phyloP scores from a whole-genome alignment of 257 asterid genomes.

The Jacaranda mimosifolia region DNA sequence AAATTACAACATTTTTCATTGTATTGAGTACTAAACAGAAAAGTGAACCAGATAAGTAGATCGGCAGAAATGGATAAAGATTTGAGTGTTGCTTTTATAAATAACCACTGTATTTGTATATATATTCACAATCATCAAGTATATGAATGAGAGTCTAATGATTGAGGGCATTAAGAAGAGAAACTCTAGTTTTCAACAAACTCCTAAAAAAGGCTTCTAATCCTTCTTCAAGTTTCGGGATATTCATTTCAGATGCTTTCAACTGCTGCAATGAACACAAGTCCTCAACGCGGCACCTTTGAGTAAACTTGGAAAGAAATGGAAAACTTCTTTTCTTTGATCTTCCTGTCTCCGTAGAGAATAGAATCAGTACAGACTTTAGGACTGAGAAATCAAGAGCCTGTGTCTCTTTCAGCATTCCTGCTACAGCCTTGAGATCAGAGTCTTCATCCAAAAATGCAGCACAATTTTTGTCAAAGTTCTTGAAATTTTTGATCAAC shows the following conservation, averaged over 20 bases:
- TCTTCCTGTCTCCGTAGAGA: slow-evolving; percentile 28
- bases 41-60: not conserved
- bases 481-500: slow-evolving; percentile 38
- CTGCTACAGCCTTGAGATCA: too few species aligned
- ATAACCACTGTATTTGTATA: too few species aligned
- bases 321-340: slow-evolving; percentile 36
- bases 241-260: not conserved
- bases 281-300: not conserved
- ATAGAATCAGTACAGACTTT: slow-evolving; percentile 30
- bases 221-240: slow-evolving; percentile 35
- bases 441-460: too few species aligned
- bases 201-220: slow-evolving; percentile 32
- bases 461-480: not conserved
- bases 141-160: slow-evolving; percentile 17
- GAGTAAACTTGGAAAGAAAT: slow-evolving; percentile 37
- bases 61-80: not conserved
- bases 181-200: slow-evolving; percentile 29
- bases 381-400: too few species aligned
- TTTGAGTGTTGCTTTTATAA: too few species aligned
- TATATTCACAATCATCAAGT: too few species aligned
- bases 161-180: slow-evolving; percentile 18
- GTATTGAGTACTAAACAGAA: not conserved
- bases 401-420: too few species aligned
- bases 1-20: too few species aligned
- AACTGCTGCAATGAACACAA: slow-evolving; percentile 11